Conservation (phyloP, 2,329 filamentous ascomycete genomes). For the Colletotrichum euphorbiae region DNA sequence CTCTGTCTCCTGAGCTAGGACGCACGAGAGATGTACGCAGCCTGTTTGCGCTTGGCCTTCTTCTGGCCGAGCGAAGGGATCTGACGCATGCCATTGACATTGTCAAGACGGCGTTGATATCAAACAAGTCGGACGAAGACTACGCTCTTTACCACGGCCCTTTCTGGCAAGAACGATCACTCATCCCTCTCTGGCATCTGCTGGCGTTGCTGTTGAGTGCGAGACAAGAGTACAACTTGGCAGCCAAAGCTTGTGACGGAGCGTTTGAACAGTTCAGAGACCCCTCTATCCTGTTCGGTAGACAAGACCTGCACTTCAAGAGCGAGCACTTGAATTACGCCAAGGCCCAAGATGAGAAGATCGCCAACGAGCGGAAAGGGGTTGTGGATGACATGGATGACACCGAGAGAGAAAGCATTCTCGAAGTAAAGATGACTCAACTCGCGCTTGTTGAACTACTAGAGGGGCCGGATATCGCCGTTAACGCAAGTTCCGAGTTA, state of each 20-base stretch:
- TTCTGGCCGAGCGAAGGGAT: slow-evolving; percentile 90
- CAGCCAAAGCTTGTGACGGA: slow-evolving; percentile 85
- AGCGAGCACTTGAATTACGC: slow-evolving; percentile 75
- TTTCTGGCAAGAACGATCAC: slow-evolving; percentile 71
- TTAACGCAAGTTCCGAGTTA: slow-evolving; percentile 89
- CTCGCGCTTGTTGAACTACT: slow-evolving; percentile 84
- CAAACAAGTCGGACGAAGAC: slow-evolving; percentile 62
- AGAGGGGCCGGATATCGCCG: slow-evolving; percentile 85
- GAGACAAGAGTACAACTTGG: slow-evolving; percentile 84
- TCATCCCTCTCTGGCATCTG: slow-evolving; percentile 91
- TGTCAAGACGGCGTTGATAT: slow-evolving; percentile 79
- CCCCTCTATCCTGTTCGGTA: slow-evolving; percentile 75
- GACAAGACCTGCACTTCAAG: slow-evolving; percentile 65
- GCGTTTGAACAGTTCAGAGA: slow-evolving; percentile 91
- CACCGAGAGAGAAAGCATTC: slow-evolving; percentile 84
- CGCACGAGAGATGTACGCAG: slow-evolving; percentile 78
- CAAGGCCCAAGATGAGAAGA: slow-evolving; percentile 50
- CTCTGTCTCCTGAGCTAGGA: slow-evolving; percentile 74
- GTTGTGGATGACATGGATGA: slow-evolving; percentile 84
- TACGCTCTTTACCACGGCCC: slow-evolving; percentile 59
- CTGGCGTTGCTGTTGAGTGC: slow-evolving; percentile 87
- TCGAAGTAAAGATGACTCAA: slow-evolving; percentile 98
- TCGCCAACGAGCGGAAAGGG: slow-evolving; percentile 52
- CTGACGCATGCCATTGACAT: slow-evolving; percentile 83
- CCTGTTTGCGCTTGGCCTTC: slow-evolving; percentile 82